phyloP scores from a whole-genome alignment of 768 basidiomycete genomes.

The Auricularia cornea region DNA sequence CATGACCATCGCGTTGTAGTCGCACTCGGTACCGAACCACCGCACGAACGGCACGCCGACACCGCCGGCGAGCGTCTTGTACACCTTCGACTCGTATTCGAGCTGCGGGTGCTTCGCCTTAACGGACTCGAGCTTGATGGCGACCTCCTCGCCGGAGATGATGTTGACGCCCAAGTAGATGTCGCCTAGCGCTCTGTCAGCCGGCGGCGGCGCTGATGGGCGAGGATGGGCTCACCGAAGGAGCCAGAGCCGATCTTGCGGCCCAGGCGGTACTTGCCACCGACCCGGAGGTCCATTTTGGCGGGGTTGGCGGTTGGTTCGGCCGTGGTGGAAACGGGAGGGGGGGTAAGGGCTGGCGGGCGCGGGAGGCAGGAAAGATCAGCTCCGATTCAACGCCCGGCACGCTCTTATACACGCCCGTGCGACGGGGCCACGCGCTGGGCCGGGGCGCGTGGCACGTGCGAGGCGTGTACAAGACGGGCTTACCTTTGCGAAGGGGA shows the following conservation, averaged over 20 bases:
- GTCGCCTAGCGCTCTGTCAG: conserved; percentile 52
- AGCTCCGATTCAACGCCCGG: not conserved
- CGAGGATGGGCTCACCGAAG: conserved; percentile 58
- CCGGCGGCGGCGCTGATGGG: not conserved
- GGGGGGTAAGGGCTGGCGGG: conserved; percentile 4
- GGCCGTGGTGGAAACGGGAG: conserved; percentile 43
- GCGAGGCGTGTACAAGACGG: not conserved
- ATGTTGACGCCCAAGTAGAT: conserved; percentile 99
- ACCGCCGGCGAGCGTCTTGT: conserved; percentile 97
- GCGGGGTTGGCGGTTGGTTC: conserved; percentile 46
- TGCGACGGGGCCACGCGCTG: not conserved
- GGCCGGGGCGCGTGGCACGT: not conserved
- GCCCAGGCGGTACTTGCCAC: conserved; percentile 94
- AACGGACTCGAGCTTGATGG: conserved; percentile 99
- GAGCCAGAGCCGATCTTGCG: conserved; percentile 99
- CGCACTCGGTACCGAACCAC: conserved; percentile 91
- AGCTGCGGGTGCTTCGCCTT: conserved; percentile 99
- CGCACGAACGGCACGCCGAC: conserved; percentile 98
- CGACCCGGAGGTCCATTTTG: conserved; percentile 81
- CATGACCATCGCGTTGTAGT: conserved; percentile 99
- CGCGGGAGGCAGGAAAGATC: not conserved
- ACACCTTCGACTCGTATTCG: conserved; percentile 78
- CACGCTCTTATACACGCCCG: not conserved
- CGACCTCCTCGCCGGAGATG: conserved; percentile 98
- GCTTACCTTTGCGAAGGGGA: not conserved